Base-by-base conservation (phyloP, 1,284 basidiomycete genomes). In the Athelia psychrophila region DNA sequence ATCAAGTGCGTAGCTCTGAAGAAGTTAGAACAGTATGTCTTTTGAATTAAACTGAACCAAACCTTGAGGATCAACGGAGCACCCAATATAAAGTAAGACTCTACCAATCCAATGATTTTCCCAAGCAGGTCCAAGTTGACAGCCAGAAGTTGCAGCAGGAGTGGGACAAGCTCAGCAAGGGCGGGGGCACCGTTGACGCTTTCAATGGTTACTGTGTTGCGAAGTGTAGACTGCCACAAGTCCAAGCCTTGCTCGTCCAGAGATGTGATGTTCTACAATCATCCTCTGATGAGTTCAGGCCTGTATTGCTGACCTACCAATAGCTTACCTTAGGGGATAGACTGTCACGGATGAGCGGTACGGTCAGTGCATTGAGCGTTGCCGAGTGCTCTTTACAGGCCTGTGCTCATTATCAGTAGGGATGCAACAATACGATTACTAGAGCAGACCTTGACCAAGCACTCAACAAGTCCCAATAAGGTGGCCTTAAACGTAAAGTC, bases 401-500 rank as follows among this genome's bases (percentile, higher is more conserved):
- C 88, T 91, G 48, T 22, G 38, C 23, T 24, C 8, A 24, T 33
- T 12, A 44, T 50, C 19, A 47, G 6, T 47, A 24, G 47, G 24
- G 47, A 45, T 27, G 9, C 23, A 22, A n/a, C 25, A 23, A n/a
- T 23, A 46, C 5, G 22, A 38, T 13, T 50, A 5, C 18, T 22
- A 22, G 18, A 40, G 63, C 76, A 50, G 60, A 91, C 91, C 57
- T 79, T 75, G 3, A 94, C 76, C 15, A 95, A 71, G 58, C 84
- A 88, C 19, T 83, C 86, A 42, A 93, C 80, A 4, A 89, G 84
- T 5, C 78, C 79, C 3, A 95, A 74, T 3, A 95, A 70, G 2
- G 84, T 84, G 2, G 76, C 78, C 64, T 93, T 95, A 73, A 93
- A 89, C 19, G 92, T 66, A 79, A 83, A 90, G 56, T 94, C 88